Conservation (phyloP, 805 yeast species). For the Pichia sporocuriosa region DNA sequence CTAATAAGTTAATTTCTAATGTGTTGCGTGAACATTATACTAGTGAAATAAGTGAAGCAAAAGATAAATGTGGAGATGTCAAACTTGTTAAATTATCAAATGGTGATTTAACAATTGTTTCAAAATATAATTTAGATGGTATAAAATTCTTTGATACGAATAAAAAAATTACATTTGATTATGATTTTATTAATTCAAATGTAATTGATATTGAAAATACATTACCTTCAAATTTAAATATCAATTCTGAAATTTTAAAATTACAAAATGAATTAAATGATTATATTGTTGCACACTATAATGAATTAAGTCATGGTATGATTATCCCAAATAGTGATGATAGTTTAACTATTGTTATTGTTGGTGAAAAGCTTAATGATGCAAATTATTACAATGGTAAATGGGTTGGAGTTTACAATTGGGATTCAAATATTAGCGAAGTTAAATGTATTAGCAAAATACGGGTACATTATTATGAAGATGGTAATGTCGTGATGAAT, state of each 20-base stretch:
- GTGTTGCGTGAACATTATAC: conserved; percentile 23
- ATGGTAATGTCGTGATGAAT: conserved; percentile 84
- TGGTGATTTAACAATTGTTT: conserved; percentile 32
- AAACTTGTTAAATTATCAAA: conserved; percentile 27
- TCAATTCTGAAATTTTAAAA: conserved; percentile 6
- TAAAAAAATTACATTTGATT: conserved; percentile 43
- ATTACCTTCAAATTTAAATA: conserved; percentile 15
- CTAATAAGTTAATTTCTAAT: conserved; percentile 22
- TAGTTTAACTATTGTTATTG: conserved; percentile 41
- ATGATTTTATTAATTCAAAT: conserved; percentile 44
- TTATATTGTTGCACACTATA: conserved; percentile 64
- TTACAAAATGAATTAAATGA: conserved; percentile 29
- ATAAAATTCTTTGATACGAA: conserved; percentile 52
- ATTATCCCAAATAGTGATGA: conserved; percentile 36
- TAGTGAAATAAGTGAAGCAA: neutral
- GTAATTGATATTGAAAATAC: conserved; percentile 47
- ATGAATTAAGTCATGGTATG: conserved; percentile 43
- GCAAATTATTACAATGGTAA: conserved; percentile 83
- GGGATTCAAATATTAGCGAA: conserved; percentile 20
- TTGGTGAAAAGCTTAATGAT: conserved; percentile 67
- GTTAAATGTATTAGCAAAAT: conserved; percentile 52
- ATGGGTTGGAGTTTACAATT: conserved; percentile 82
- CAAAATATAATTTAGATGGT: conserved; percentile 40
- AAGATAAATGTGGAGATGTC: conserved; percentile 19
- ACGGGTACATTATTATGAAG: conserved; percentile 90